These are phyloP conservation scores for Fermentozyma sake DNA, from an alignment of 1,139 yeast species.

Conservation along the genomic window DNA sequence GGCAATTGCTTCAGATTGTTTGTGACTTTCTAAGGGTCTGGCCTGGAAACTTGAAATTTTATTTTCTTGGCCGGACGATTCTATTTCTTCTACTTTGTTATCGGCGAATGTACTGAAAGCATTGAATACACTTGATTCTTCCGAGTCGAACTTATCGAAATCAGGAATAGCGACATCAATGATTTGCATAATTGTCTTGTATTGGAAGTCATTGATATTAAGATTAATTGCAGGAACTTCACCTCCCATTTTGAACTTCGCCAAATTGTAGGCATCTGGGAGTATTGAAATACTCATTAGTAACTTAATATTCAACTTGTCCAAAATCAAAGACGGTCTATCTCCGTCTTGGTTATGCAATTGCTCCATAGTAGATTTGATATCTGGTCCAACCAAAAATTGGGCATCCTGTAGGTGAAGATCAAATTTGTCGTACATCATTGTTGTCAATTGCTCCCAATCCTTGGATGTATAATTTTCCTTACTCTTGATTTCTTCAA, in stretches of 20 bases:
- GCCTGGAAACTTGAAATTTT: background rate
- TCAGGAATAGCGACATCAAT: conserved; percentile 69
- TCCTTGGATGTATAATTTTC: conserved; percentile 68
- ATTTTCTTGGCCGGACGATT: conserved; percentile 9
- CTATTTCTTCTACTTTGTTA: conserved; percentile 16
- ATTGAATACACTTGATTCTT: conserved; percentile 30
- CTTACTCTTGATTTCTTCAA: conserved; percentile 68
- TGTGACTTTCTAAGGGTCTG: background rate
- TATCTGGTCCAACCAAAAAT: conserved; percentile 78
- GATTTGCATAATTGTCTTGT: conserved; percentile 78
- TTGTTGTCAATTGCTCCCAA: conserved; percentile 62
- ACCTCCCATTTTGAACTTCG: conserved; percentile 72
- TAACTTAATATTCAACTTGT: conserved; percentile 70
- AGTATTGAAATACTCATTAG: conserved; percentile 76
- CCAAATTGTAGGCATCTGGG: conserved; percentile 72
- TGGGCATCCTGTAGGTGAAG: conserved; percentile 82
- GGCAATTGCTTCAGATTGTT: conserved; percentile 7
- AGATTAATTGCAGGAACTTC: conserved; percentile 72
- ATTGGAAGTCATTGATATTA: conserved; percentile 82
- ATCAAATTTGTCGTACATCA: conserved; percentile 87
- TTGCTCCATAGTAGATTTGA: conserved; percentile 71
- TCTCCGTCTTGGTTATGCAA: conserved; percentile 42
- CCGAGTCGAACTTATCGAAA: conserved; percentile 32
- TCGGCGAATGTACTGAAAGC: conserved; percentile 17
- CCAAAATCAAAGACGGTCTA: conserved; percentile 59